phyloP scores from a whole-genome alignment of 2,329 filamentous ascomycete genomes.

The Plenodomus lindquistii region DNA sequence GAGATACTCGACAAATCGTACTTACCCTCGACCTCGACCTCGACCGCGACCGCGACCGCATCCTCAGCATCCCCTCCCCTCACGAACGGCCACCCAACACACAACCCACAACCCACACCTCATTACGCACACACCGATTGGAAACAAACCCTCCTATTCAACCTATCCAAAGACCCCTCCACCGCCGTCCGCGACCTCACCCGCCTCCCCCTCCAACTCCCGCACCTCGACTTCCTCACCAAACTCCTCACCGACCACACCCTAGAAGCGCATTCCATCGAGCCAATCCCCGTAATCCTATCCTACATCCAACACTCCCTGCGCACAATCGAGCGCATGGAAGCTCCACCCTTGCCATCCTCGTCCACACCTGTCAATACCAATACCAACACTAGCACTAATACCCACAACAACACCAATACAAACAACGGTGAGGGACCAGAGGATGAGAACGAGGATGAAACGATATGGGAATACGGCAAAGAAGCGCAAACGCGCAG shows the following conservation, averaged over 20 bases:
- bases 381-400: too few relatives aligned
- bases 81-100: background rate
- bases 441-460: too few relatives aligned
- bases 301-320: conserved; percentile 46
- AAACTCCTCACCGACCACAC: conserved; percentile 36
- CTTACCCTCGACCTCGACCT: conserved; percentile 8
- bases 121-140: background rate
- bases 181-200: conserved; percentile 34
- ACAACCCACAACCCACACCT: background rate
- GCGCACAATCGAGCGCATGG: conserved; percentile 40
- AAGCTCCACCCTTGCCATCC: conserved; percentile 8
- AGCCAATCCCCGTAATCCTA: conserved; percentile 34
- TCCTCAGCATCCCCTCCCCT: background rate
- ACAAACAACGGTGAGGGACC: conserved; percentile 1
- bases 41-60: conserved; percentile 3
- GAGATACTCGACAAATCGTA: conserved; percentile 38
- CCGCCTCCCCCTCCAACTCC: conserved; percentile 42
- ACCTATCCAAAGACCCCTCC: conserved; percentile 24
- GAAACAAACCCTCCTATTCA: background rate
- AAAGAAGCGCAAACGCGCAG: conserved; percentile 42
- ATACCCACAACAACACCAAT: conserved; percentile 1
- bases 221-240: conserved; percentile 45
- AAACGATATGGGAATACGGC: conserved; percentile 26
- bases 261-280: conserved; percentile 27
- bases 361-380: too few relatives aligned